These are phyloP conservation scores for Saccharomycopsis capsularis DNA, from an alignment of 805 yeast genomes.

Conservation along the genomic window DNA sequence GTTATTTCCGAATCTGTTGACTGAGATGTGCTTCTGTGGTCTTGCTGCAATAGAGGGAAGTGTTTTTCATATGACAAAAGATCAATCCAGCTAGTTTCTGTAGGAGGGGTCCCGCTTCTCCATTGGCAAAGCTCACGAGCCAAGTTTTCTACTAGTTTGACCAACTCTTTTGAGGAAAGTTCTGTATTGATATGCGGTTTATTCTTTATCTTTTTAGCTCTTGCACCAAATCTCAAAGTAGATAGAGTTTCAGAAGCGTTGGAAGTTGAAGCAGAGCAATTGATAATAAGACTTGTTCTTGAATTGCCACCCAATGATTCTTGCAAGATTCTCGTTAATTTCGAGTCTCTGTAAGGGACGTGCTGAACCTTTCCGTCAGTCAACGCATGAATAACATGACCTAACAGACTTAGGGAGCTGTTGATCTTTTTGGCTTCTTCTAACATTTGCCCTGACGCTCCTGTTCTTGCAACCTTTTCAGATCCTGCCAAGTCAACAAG, in stretches of 20 bases:
- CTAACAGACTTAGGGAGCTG: slow-evolving; percentile 67
- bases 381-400: slow-evolving; percentile 72
- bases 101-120: slow-evolving; percentile 15
- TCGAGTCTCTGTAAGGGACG: slow-evolving; percentile 72
- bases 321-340: slow-evolving; percentile 68
- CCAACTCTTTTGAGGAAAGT: slow-evolving; percentile 43
- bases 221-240: slow-evolving; percentile 64
- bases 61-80: background rate
- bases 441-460: slow-evolving; percentile 64
- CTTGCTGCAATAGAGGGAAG: background rate
- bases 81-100: slow-evolving; percentile 3
- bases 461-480: slow-evolving; percentile 71
- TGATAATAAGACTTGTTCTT: slow-evolving; percentile 63
- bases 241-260: slow-evolving; percentile 63
- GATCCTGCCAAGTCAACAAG: slow-evolving; percentile 32
- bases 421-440: slow-evolving; percentile 86
- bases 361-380: slow-evolving; percentile 62
- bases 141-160: slow-evolving; percentile 28
- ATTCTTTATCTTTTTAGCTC: slow-evolving; percentile 65
- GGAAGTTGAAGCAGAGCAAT: slow-evolving; percentile 57
- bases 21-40: background rate
- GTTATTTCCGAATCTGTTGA: background rate
- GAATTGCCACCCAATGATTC: slow-evolving; percentile 81
- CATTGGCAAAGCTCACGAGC: slow-evolving; percentile 23
- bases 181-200: slow-evolving; percentile 58